Evolutionary conservation across 345 rosid species (phyloP).

Genomic region (Erucastrum elatum): DNA sequence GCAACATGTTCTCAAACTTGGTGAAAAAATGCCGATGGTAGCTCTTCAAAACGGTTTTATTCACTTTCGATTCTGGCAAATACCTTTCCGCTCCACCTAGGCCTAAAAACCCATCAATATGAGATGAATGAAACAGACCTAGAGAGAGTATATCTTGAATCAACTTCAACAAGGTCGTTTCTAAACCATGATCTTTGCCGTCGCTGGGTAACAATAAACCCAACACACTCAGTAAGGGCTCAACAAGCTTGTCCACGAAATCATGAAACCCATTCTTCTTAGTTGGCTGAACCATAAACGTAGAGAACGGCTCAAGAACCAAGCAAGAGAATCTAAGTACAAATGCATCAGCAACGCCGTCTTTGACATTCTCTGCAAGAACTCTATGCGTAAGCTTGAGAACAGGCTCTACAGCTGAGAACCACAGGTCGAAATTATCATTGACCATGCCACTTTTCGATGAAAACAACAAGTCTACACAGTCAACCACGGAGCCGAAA

Average conservation of each 20-base stretch:
- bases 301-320: slow-evolving; percentile 78
- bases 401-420: slow-evolving; percentile 52
- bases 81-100: slow-evolving; percentile 58
- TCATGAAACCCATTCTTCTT: slow-evolving; percentile 70
- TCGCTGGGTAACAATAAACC: slow-evolving; percentile 44
- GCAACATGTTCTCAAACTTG: slow-evolving; percentile 52
- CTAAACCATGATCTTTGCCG: slow-evolving; percentile 32
- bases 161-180: slow-evolving; percentile 47
- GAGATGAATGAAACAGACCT: slow-evolving; percentile 74
- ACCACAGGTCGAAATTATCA: slow-evolving; percentile 73
- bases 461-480: slow-evolving; percentile 61
- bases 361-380: slow-evolving; percentile 46
- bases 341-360: slow-evolving; percentile 42
- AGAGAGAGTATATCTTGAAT: slow-evolving; percentile 63
- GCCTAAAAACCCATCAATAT: slow-evolving; percentile 77
- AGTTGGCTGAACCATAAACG: slow-evolving; percentile 71
- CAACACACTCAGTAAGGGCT: slow-evolving; percentile 60
- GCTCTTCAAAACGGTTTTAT: slow-evolving; percentile 52
- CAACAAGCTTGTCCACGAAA: slow-evolving; percentile 70
- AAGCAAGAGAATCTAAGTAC: slow-evolving; percentile 57
- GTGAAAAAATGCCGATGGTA: slow-evolving; percentile 83
- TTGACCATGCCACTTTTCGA: slow-evolving; percentile 56
- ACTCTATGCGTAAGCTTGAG: slow-evolving; percentile 53
- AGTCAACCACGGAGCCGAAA: slow-evolving; percentile 52
- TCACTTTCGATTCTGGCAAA: slow-evolving; percentile 43